Evolutionary conservation across 1,284 basidiomycete species (phyloP).

Genomic region (Rhodotorula mucilaginosa): DNA sequence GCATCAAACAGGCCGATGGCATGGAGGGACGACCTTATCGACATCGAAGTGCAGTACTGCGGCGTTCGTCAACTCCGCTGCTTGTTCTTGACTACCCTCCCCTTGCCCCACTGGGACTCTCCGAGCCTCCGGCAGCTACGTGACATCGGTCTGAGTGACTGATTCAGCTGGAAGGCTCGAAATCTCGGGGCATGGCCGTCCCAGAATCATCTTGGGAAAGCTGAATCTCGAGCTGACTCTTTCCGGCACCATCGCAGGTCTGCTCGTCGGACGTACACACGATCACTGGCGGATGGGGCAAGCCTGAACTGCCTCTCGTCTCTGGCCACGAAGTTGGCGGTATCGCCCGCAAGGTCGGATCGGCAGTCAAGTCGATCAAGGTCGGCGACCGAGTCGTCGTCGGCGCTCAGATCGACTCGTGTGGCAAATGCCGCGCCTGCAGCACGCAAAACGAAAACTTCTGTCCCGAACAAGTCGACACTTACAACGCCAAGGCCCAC

Average conservation of each 20-base stretch:
- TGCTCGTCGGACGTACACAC: slow-evolving; percentile 33
- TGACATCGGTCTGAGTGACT: too few relatives aligned
- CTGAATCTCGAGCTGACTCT: neutral
- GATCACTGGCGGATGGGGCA: slow-evolving; percentile 30
- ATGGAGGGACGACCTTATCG: slow-evolving; percentile 23
- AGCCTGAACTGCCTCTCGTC: slow-evolving; percentile 17
- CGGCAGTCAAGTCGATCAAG: slow-evolving; percentile 50
- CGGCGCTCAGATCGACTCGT: slow-evolving; percentile 52
- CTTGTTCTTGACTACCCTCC: neutral
- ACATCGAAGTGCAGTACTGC: slow-evolving; percentile 31
- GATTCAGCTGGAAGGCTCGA: too few relatives aligned
- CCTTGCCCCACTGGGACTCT: neutral
- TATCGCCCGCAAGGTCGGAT: slow-evolving; percentile 52
- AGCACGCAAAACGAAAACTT: slow-evolving; percentile 46
- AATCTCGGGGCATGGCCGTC: too few relatives aligned
- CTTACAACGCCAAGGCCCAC: slow-evolving; percentile 42
- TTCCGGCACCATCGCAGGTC: neutral
- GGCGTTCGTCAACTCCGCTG: neutral
- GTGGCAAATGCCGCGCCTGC: slow-evolving; percentile 52
- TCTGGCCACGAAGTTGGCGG: slow-evolving; percentile 54
- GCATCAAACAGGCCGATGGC: slow-evolving; percentile 35
- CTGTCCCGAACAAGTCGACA: slow-evolving; percentile 46
- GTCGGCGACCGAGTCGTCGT: slow-evolving; percentile 55
- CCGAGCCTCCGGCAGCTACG: too few relatives aligned
- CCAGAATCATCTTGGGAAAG: neutral